These are phyloP conservation scores for Termitomyces titanicus DNA, from an alignment of 768 basidiomycete genomes.

Conservation along the genomic window DNA sequence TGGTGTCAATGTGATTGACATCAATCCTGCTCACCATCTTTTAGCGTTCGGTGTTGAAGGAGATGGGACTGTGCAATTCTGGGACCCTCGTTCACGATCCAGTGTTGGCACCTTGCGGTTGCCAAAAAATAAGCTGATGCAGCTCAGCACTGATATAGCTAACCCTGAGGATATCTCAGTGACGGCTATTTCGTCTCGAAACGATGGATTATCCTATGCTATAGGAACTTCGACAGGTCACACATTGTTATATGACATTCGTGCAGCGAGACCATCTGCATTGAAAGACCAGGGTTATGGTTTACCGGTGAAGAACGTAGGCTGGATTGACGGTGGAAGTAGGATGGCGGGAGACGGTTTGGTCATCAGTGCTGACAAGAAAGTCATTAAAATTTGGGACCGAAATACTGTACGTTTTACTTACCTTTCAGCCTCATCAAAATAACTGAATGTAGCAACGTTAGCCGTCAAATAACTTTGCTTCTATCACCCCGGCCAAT, in stretches of 20 bases:
- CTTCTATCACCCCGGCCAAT: conserved; percentile 85
- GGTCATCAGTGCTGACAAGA: conserved; percentile 91
- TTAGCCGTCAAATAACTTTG: conserved; percentile 83
- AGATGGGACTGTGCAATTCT: conserved; percentile 86
- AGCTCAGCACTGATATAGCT: conserved; percentile 29
- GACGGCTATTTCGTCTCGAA: conserved; percentile 80
- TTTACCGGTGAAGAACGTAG: conserved; percentile 76
- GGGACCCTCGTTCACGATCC: conserved; percentile 87
- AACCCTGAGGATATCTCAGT: conserved; percentile 46
- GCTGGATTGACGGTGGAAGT: conserved; percentile 87
- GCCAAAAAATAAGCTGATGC: conserved; percentile 49
- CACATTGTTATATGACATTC: conserved; percentile 91
- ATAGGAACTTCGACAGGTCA: conserved; percentile 95
- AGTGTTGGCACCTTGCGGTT: conserved; percentile 67
- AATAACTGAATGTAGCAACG: conserved; percentile 11
- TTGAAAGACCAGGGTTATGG: conserved; percentile 98
- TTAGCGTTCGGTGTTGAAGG: conserved; percentile 89
- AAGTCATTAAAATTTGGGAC: conserved; percentile 98
- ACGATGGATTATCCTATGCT: conserved; percentile 90
- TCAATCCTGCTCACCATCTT: conserved; percentile 91
- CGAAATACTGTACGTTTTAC: conserved; percentile 60
- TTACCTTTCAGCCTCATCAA: neutral
- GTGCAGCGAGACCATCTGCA: conserved; percentile 78
- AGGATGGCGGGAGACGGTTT: conserved; percentile 84
- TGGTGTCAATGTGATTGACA: conserved; percentile 89